Evolutionary conservation across 208 protist species (phyloP).

Genomic region (Acanthamoeba castellanii): DNA sequence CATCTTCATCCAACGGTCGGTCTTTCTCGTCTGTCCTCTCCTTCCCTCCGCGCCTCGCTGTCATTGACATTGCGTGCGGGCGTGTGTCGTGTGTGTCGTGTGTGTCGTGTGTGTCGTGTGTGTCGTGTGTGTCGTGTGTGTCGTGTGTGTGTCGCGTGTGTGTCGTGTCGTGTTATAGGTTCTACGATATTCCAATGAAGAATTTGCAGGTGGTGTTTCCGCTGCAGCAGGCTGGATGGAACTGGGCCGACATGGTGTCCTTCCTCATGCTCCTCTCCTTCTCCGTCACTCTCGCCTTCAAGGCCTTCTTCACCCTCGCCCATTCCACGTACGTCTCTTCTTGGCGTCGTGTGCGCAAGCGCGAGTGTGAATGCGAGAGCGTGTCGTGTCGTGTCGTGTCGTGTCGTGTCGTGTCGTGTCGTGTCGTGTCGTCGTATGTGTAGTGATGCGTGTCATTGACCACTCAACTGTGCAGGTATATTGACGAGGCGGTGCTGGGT

Average conservation of each 20-base stretch:
- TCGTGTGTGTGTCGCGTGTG: too few species aligned
- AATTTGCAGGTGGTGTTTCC: constrained; percentile 70
- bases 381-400: too few species aligned
- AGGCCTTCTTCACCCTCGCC: constrained; percentile 65
- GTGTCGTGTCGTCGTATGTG: too few species aligned
- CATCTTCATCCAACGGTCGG: constrained; percentile 29
- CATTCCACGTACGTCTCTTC: constrained; percentile 56
- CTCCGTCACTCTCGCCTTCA: constrained; percentile 62
- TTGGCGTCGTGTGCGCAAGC: too few species aligned
- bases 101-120: too few species aligned
- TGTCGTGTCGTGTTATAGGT: neutral
- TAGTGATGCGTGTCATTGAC: neutral
- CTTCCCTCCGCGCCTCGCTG: neutral
- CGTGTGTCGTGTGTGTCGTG: too few species aligned
- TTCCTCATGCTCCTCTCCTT: constrained; percentile 65
- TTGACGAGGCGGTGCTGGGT: constrained; percentile 68
- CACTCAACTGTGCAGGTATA: neutral
- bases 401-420: too few species aligned
- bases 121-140: too few species aligned
- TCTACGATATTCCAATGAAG: constrained; percentile 74
- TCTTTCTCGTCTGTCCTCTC: neutral
- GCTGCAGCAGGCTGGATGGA: constrained; percentile 1
- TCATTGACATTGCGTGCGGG: neutral
- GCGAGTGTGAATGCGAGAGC: too few species aligned
- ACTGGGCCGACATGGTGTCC: constrained; percentile 58